Base-by-base conservation (phyloP, 441 rosid species). In the Flueggea neowawraea region DNA sequence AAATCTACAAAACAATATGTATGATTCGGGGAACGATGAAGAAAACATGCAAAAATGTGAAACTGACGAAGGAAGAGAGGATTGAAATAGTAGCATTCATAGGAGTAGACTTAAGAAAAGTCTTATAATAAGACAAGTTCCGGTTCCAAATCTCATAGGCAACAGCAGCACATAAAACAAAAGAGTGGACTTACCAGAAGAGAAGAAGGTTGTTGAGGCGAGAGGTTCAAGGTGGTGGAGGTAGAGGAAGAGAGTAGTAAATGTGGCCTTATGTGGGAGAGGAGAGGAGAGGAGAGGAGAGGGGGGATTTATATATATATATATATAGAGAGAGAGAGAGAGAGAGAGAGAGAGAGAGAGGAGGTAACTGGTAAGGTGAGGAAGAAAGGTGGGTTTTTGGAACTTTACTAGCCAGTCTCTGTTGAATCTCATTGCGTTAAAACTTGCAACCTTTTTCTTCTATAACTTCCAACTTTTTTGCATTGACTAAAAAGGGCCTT, bases 351-450 rank as follows among this genome's bases (percentile, higher is more conserved):
- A 12, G 58, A 15, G 64, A 57, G 28, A 33, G 56, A 22, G 54
- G 13, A 12, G 36, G 17, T 10, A 14, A 36, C 0, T 3, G 6
- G 7, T 36, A 36, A 36, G 41, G 6, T 36, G 41, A 32, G 47
- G 60, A 17, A 32, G 60, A 36, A 31, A 22, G 49, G 62, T 22
- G 28, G 43, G 54, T 57, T 60, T 60, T 68, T 57, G 69, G 70
- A 68, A 68, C 62, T 54, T 54, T 44, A 2, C 28, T 22, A 22
- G 2, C 1, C 28, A 22, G 28, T 22, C 28, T 22, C 28, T 22
- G 28, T 22, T 22, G 28, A 22, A 22, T 22, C 28, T 22, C 28
- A 22, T 22, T 22, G 28, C 28, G 1, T 22, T 22, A 0, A 22
- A 22, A 22, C 28, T 22, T 22, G 28, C 28, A 22, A 22, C 28